phyloP scores from a whole-genome alignment of 805 yeast species.

The Saturnispora diversa region DNA sequence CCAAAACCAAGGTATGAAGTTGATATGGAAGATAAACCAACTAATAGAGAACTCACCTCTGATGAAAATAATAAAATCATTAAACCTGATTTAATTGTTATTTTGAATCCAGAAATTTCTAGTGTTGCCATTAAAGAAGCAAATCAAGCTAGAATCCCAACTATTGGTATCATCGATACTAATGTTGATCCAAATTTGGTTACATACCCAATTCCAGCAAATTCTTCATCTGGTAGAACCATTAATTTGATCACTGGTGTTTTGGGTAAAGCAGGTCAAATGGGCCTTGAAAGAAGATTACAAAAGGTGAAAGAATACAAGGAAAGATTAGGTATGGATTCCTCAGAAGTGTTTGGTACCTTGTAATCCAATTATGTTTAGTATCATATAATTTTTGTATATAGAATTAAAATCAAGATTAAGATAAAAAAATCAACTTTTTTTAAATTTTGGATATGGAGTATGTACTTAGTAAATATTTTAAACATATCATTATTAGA shows the following conservation, averaged over 20 bases:
- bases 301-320: slow-evolving; percentile 31
- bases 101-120: slow-evolving; percentile 84
- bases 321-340: slow-evolving; percentile 22
- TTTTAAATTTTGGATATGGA: too few relatives aligned
- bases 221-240: slow-evolving; percentile 84
- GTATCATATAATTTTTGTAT: slow-evolving; percentile 2
- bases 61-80: slow-evolving; percentile 47
- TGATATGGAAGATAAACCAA: slow-evolving; percentile 62
- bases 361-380: slow-evolving; percentile 5
- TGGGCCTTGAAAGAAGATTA: slow-evolving; percentile 58
- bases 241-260: slow-evolving; percentile 75
- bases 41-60: slow-evolving; percentile 48
- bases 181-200: slow-evolving; percentile 84
- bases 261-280: slow-evolving; percentile 75
- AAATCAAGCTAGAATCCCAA: slow-evolving; percentile 73
- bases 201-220: slow-evolving; percentile 93
- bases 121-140: slow-evolving; percentile 77
- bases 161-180: slow-evolving; percentile 90
- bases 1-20: slow-evolving; percentile 65
- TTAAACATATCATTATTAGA: too few relatives aligned
- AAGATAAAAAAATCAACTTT: not conserved
- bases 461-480: not conserved
- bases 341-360: slow-evolving; percentile 16
- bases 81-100: slow-evolving; percentile 82
- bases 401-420: slow-evolving; percentile 3